These are phyloP conservation scores for Claviceps capensis DNA, from an alignment of 2,329 filamentous ascomycete species.

Conservation along the genomic window DNA sequence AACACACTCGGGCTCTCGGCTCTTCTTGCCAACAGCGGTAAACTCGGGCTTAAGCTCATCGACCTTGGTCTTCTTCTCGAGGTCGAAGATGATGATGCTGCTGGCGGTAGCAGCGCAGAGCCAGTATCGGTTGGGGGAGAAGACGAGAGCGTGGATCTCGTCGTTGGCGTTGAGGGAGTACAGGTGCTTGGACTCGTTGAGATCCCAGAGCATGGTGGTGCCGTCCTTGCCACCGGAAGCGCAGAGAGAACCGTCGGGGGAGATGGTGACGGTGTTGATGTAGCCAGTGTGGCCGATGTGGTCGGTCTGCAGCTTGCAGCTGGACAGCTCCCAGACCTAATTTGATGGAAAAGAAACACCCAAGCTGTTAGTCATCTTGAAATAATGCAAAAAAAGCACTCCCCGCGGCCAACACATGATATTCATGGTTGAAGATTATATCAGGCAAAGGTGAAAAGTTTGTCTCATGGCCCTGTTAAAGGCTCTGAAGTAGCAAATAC, in stretches of 20 bases:
- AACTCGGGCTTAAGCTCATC: slow-evolving; percentile 99
- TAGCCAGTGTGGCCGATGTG: slow-evolving; percentile 99
- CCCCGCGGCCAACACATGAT: not conserved
- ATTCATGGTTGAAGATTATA: slow-evolving; percentile 14
- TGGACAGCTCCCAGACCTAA: slow-evolving; percentile 98
- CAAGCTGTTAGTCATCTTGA: slow-evolving; percentile 4
- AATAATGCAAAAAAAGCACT: not conserved
- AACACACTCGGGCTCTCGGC: slow-evolving; percentile 95
- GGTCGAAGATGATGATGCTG: slow-evolving; percentile 99
- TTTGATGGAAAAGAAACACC: not conserved
- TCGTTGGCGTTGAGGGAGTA: slow-evolving; percentile 99
- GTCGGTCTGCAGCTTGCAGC: slow-evolving; percentile 99
- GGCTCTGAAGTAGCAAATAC: slow-evolving; percentile 99
- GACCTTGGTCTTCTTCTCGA: slow-evolving; percentile 99
- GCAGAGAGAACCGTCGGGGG: slow-evolving; percentile 96
- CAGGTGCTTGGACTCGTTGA: slow-evolving; percentile 99
- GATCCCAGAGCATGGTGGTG: slow-evolving; percentile 99
- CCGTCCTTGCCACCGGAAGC: slow-evolving; percentile 99
- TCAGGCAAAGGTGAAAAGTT: slow-evolving; percentile 84
- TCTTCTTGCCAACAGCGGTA: slow-evolving; percentile 96
- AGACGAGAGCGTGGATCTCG: slow-evolving; percentile 99
- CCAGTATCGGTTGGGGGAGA: slow-evolving; percentile 99
- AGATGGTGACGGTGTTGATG: slow-evolving; percentile 99
- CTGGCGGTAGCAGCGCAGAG: slow-evolving; percentile 93
- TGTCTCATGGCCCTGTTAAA: slow-evolving; percentile 77